Percentiles rank a stretch among this genome's conserved stretches.
phyloP scores from a whole-genome alignment of 169 alveolate species.

The Plasmodium gaboni region DNA sequence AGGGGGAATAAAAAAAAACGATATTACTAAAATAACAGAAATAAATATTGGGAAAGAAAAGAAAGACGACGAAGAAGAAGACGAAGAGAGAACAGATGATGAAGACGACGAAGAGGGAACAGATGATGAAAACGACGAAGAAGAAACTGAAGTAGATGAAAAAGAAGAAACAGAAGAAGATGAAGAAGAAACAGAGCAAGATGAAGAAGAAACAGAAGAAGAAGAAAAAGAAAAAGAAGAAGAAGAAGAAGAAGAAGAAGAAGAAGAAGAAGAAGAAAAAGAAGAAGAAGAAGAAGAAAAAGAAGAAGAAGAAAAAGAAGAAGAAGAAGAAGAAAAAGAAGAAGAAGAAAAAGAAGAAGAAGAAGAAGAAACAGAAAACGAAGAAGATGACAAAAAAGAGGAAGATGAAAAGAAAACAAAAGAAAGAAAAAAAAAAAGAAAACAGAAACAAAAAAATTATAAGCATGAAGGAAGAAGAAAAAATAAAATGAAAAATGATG shows the following conservation, averaged over 20 bases:
- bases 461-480: too few species aligned
- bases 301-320: background rate
- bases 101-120: background rate
- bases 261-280: background rate
- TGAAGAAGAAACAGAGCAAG: background rate
- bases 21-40: too few species aligned
- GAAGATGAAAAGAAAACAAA: too few species aligned
- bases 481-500: too few species aligned
- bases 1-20: too few species aligned
- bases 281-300: background rate
- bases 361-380: background rate
- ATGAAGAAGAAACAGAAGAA: background rate
- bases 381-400: background rate
- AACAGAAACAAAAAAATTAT: too few species aligned
- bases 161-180: background rate
- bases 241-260: background rate
- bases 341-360: background rate
- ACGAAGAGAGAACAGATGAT: background rate
- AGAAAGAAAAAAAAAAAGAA: too few species aligned
- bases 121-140: slow-evolving; percentile 58
- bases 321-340: background rate
- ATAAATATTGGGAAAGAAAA: background rate
- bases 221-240: background rate
- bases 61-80: background rate
- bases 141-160: background rate